These are phyloP conservation scores for Ceratobasidium theobromae DNA, from an alignment of 1,284 basidiomycete genomes.

Conservation along the genomic window DNA sequence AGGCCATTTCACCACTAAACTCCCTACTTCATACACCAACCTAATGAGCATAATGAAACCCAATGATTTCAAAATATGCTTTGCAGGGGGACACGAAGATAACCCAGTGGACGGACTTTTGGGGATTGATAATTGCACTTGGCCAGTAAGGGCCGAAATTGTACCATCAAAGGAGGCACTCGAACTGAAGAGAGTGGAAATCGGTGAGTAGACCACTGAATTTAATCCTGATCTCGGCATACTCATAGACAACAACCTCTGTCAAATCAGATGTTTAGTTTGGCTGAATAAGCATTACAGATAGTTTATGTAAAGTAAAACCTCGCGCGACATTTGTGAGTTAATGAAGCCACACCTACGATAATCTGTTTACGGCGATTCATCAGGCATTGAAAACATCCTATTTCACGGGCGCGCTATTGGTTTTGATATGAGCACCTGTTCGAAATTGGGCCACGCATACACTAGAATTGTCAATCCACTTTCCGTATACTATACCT, in stretches of 20 bases:
- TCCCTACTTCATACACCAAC: neutral
- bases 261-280: too few species aligned
- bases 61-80: constrained; percentile 21
- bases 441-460: neutral
- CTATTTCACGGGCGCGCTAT: constrained; percentile 21
- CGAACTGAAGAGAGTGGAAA: constrained; percentile 26
- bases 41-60: constrained; percentile 13
- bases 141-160: constrained; percentile 29
- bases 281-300: too few species aligned
- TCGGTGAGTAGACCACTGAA: too few species aligned
- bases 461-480: constrained; percentile 7
- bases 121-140: constrained; percentile 25
- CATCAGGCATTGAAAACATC: constrained; percentile 18
- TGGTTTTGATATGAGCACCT: neutral
- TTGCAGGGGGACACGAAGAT: constrained; percentile 17
- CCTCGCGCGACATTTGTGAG: constrained; percentile 27
- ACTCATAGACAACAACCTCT: too few species aligned
- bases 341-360: neutral
- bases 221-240: too few species aligned
- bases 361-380: neutral
- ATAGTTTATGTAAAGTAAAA: too few species aligned
- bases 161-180: constrained; percentile 21
- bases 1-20: neutral
- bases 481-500: constrained; percentile 1
- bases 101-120: constrained; percentile 27